Evolutionary conservation across 192 early-diverging fungal species (phyloP).

Genomic region (Rhizoclosmatium sp.): DNA sequence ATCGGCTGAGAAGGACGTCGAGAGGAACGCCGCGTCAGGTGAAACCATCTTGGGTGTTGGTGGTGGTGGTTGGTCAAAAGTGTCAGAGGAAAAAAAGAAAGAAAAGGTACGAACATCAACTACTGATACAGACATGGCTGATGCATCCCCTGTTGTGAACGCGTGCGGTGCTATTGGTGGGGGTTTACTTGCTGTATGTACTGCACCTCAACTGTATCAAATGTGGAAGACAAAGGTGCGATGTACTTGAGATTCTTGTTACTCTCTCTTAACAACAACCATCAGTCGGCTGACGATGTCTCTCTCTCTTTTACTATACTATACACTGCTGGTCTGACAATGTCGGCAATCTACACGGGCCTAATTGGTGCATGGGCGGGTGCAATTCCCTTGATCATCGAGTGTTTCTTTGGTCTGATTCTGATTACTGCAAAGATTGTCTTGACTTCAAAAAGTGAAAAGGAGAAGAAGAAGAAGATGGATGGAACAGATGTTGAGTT

Average conservation of each 20-base stretch:
- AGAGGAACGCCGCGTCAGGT: not conserved
- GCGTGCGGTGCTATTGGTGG: constrained; percentile 8
- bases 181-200: constrained; percentile 4
- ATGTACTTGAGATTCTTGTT: not conserved
- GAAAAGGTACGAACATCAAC: not conserved
- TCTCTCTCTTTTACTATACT: not conserved
- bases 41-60: not conserved
- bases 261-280: not conserved
- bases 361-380: constrained; percentile 15
- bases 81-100: not conserved
- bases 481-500: not conserved
- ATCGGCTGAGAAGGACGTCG: not conserved
- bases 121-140: not conserved
- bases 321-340: not conserved
- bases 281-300: constrained; percentile 10
- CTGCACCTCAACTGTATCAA: constrained; percentile 9
- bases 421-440: not conserved
- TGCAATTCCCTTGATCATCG: constrained; percentile 2
- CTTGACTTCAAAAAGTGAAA: not conserved
- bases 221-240: constrained; percentile 11
- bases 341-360: not conserved
- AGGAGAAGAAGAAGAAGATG: not conserved
- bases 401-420: not conserved
- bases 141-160: constrained; percentile 1
- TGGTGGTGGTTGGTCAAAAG: not conserved